Percentiles rank a stretch among this genome's conserved stretches.
phyloP scores from a whole-genome alignment of 805 yeast species.

The Wickerhamiella brachini region DNA sequence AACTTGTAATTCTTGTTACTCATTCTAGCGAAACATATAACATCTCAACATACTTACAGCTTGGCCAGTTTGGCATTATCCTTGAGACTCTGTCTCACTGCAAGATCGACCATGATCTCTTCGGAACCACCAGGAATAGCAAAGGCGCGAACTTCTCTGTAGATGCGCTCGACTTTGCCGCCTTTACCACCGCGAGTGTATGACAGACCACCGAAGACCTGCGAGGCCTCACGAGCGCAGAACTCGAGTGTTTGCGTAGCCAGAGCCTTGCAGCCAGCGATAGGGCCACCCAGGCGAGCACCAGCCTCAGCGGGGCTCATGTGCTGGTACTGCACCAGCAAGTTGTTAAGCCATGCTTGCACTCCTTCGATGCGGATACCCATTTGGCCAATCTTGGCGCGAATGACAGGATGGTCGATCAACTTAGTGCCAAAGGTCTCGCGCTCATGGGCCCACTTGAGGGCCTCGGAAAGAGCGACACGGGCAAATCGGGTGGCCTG shows the following conservation, averaged over 20 bases:
- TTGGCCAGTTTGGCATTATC: constrained; percentile 25
- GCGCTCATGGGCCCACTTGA: constrained; percentile 29
- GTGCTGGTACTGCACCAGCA: constrained; percentile 22
- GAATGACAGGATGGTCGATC: constrained; percentile 29
- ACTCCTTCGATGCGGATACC: constrained; percentile 29
- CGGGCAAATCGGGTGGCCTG: constrained; percentile 30
- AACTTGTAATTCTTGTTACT: too few species aligned
- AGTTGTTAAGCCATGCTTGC: constrained; percentile 27
- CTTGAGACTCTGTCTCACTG: constrained; percentile 27
- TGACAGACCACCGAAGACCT: constrained; percentile 30
- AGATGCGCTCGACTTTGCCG: constrained; percentile 30
- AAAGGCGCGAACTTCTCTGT: constrained; percentile 32
- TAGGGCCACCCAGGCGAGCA: constrained; percentile 29
- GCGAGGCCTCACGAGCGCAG: constrained; percentile 33
- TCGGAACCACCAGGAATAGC: constrained; percentile 35
- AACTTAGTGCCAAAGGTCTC: constrained; percentile 30
- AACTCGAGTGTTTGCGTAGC: constrained; percentile 29
- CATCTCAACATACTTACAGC: constrained; percentile 14
- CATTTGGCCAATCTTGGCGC: constrained; percentile 31
- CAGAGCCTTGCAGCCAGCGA: constrained; percentile 30
- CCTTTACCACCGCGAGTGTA: constrained; percentile 33
- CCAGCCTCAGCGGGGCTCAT: constrained; percentile 26
- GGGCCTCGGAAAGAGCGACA: constrained; percentile 27
- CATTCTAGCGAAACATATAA: too few species aligned
- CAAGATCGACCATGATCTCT: constrained; percentile 31